Evolutionary conservation across 2,329 filamentous ascomycete species (phyloP).

Genomic region (Hymenoscyphus salicellus): DNA sequence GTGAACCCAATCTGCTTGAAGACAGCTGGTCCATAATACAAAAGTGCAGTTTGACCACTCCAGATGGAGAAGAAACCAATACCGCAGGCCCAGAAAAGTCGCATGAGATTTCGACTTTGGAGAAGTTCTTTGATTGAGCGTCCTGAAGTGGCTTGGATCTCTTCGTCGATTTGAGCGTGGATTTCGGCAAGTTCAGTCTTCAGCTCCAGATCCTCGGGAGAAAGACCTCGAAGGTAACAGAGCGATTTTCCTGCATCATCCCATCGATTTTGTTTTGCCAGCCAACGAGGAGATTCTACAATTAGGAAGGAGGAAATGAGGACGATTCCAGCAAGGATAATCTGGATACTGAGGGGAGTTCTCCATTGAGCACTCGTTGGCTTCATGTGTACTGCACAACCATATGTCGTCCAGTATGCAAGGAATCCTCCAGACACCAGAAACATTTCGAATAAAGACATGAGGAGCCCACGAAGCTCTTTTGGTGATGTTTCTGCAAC

Average conservation of each 20-base stretch:
- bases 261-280: conserved; percentile 53
- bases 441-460: conserved; percentile 36
- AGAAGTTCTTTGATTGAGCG: conserved; percentile 47
- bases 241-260: conserved; percentile 45
- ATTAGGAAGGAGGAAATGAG: conserved; percentile 40
- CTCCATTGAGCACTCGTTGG: conserved; percentile 35
- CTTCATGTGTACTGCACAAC: conserved; percentile 51
- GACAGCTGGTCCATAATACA: conserved; percentile 20
- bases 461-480: conserved; percentile 43
- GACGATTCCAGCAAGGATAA: conserved; percentile 4
- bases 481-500: conserved; percentile 47
- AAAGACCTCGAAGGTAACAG: conserved; percentile 48
- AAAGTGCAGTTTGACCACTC: conserved; percentile 20
- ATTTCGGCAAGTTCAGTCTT: conserved; percentile 42
- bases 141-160: conserved; percentile 44
- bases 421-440: conserved; percentile 45
- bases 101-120: conserved; percentile 12
- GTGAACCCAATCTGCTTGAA: conserved; percentile 19
- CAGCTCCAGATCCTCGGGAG: conserved; percentile 32
- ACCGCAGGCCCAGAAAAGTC: not conserved
- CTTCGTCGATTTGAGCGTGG: conserved; percentile 47
- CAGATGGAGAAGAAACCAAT: conserved; percentile 41
- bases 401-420: conserved; percentile 34
- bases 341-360: conserved; percentile 49
- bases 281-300: conserved; percentile 27